Conservation (phyloP, 257 asterid species). For the Capsicum chinense region DNA sequence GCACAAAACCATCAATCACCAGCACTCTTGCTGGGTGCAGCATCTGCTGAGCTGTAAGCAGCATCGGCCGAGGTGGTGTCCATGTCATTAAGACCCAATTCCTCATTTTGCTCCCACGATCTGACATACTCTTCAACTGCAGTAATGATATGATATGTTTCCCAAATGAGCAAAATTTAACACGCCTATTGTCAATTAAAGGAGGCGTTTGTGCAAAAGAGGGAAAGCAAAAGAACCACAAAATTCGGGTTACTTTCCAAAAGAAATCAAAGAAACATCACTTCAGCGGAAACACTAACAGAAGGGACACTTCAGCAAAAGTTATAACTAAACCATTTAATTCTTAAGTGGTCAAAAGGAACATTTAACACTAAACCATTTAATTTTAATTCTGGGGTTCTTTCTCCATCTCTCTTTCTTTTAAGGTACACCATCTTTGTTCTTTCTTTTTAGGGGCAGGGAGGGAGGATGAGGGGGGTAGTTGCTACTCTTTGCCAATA, state of each 20-base stretch:
- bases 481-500: background rate
- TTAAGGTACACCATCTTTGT: background rate
- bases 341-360: background rate
- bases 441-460: background rate
- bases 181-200: background rate
- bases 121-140: constrained; percentile 87
- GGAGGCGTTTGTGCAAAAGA: background rate
- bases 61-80: constrained; percentile 82
- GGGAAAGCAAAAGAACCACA: background rate
- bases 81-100: constrained; percentile 91
- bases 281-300: background rate
- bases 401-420: background rate
- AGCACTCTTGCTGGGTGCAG: constrained; percentile 7
- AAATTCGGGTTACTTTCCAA: background rate
- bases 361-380: background rate
- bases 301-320: background rate
- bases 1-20: background rate
- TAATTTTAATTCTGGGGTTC: background rate
- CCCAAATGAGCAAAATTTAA: background rate
- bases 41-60: constrained; percentile 47
- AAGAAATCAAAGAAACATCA: background rate
- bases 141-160: background rate
- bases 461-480: background rate
- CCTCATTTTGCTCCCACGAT: constrained; percentile 97
- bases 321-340: background rate